Evolutionary conservation across 768 basidiomycete species (phyloP), one percentile per base, ranked within the genome.

Genomic region (Paxillus rubicundulus): DNA sequence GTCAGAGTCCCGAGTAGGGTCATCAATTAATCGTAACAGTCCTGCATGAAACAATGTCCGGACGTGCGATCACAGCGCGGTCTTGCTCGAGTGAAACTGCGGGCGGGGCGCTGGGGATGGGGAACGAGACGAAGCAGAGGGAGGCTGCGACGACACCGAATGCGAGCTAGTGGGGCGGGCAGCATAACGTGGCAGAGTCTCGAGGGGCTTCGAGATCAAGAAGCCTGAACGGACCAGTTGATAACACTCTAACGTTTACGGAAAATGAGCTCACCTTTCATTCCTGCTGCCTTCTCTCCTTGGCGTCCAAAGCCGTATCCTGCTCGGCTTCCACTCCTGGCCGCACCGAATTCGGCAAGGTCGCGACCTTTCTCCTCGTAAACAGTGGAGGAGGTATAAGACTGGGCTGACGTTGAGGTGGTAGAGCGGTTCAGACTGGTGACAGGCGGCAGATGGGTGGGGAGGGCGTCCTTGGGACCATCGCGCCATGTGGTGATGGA

Each of bases 251-350:
- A 21, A 41, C 24, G 61, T 36, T 38, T 55, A 28, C 16, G 45
- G 18, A 50, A 1, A 44, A 13, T 5, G 34, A 53, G 66, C 67
- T 30, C 51, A 70, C 87, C 87, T 62, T 74, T 81, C 60, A 82
- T 68, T 9, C 74, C 82, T 9, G 86, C 87, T 47, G 79, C 78
- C 69, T 86, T 87, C 70, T 91, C 86, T 4, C 82, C 89, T 60
- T 87, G 86, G 53, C 84, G 77, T 36, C 89, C 89, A 60, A 92
- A 92, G n/a, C 89, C 88, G 56, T 83, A 81, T 10, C 85, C 82
- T 47, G 75, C 71, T 62, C 78, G 80, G 55, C 58, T 70, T 21
- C 16, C 54, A 52, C 55, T 58, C 32, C 63, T 57, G 28, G 43
- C 41, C 1, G 57, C 54, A 49, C 59, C 51, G 33, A 60, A 62